Percentiles rank a stretch among this genome's conserved stretches.
Conservation (phyloP, 2,329 filamentous ascomycete species). For the Scleromitrula shiraiana region DNA sequence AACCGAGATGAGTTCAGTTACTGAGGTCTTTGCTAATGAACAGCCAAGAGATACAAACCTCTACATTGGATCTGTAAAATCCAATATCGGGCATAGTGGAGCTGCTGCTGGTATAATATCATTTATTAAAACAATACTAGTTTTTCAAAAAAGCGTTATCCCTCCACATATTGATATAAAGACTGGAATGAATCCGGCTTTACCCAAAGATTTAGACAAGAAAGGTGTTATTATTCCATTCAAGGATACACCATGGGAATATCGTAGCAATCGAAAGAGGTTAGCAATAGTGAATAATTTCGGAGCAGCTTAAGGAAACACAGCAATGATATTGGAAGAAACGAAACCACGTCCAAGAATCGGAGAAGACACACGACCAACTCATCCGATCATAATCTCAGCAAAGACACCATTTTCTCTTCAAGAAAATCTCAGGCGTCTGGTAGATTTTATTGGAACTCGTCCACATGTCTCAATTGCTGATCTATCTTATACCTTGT, state of each 20-base stretch:
- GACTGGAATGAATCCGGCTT: conserved; percentile 14
- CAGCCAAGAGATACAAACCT: conserved; percentile 11
- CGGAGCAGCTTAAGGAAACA: conserved; percentile 30
- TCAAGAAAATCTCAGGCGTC: conserved; percentile 17
- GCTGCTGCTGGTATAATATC: conserved; percentile 20
- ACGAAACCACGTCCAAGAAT: conserved; percentile 19
- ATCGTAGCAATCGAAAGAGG: conserved; percentile 32
- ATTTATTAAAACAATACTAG: conserved; percentile 21
- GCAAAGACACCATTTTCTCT: conserved; percentile 34
- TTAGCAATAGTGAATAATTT: conserved; percentile 41
- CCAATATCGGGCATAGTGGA: conserved; percentile 25
- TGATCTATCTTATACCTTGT: conserved; percentile 26
- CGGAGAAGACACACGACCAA: conserved; percentile 34
- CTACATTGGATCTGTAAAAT: conserved; percentile 19
- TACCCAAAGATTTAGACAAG: conserved; percentile 29
- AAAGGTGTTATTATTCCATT: conserved; percentile 13
- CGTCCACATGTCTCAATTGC: conserved; percentile 18
- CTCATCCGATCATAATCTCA: conserved; percentile 38
- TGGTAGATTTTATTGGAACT: conserved; percentile 18
- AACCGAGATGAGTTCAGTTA: conserved; percentile 13
- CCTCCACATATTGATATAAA: conserved; percentile 17
- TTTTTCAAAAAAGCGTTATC: conserved; percentile 15
- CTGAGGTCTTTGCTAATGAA: conserved; percentile 6
- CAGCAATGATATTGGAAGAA: conserved; percentile 26
- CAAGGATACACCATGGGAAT: conserved; percentile 10